Evolutionary conservation across 129 eudicot species (phyloP).

Genomic region (Pseudognaphalium luteoalbum): DNA sequence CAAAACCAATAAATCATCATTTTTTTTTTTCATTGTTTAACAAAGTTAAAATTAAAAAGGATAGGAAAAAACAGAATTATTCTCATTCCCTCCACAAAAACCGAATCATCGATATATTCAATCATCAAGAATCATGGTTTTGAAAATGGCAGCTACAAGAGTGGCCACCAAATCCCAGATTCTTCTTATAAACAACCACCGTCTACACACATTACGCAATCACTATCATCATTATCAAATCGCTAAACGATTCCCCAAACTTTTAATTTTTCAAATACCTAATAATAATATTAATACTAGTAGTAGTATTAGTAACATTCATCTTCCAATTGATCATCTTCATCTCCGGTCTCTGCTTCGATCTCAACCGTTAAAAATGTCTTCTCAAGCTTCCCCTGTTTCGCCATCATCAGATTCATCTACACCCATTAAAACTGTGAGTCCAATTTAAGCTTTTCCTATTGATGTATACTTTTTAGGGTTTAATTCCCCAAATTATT

Average conservation of each 20-base stretch:
- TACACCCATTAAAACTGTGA: conserved; percentile 51
- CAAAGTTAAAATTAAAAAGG: not conserved
- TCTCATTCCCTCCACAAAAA: not conserved
- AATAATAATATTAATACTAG: not conserved
- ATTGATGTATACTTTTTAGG: not conserved
- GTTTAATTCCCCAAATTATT: not conserved
- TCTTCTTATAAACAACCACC: not conserved
- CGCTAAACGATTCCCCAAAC: conserved; percentile 12
- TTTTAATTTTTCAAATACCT: conserved; percentile 22
- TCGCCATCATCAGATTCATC: conserved; percentile 37
- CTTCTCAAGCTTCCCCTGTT: conserved; percentile 39
- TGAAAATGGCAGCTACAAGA: not conserved
- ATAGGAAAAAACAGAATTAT: not conserved
- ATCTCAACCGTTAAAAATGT: conserved; percentile 46
- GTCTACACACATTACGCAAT: not conserved
- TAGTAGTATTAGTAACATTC: conserved; percentile 2
- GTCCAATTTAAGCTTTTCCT: not conserved
- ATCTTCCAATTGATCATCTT: conserved; percentile 25
- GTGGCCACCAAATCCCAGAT: not conserved
- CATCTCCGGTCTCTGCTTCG: conserved; percentile 37
- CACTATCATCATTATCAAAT: not conserved
- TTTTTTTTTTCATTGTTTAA: too few relatives aligned
- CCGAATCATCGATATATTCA: not conserved
- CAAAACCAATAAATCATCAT: too few relatives aligned
- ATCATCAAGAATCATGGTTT: not conserved